phyloP scores from a whole-genome alignment of 371 early-diverging fungal species.

The Chytridium lagenaria region DNA sequence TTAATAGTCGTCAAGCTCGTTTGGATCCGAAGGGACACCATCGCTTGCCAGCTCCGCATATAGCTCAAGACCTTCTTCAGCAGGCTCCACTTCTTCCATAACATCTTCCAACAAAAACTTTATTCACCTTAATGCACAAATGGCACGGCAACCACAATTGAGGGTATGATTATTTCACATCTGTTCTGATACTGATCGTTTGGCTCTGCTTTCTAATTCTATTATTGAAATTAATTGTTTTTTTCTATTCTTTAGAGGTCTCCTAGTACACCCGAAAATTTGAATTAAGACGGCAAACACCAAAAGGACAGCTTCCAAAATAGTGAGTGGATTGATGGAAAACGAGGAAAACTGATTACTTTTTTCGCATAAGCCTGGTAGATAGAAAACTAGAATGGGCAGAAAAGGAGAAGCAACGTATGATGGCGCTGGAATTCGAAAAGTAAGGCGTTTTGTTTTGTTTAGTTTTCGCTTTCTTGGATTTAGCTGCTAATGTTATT shows the following conservation, averaged over 20 bases:
- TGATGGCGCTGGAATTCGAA: conserved; percentile 42
- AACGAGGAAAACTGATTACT: not conserved
- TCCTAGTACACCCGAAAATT: conserved; percentile 17
- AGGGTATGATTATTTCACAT: conserved; percentile 11
- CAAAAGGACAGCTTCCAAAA: conserved; percentile 54
- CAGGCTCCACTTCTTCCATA: conserved; percentile 24
- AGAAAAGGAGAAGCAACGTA: conserved; percentile 47
- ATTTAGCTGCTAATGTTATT: conserved; percentile 7
- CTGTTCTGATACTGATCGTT: not conserved
- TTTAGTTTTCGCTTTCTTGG: conserved; percentile 1
- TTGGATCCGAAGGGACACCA: not conserved
- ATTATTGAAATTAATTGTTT: too few relatives aligned
- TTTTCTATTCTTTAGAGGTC: not conserved
- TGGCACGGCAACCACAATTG: conserved; percentile 32
- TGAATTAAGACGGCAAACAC: conserved; percentile 34
- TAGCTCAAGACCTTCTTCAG: conserved; percentile 24
- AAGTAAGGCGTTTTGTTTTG: conserved; percentile 45
- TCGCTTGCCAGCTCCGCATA: not conserved
- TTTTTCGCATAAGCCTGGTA: conserved; percentile 40
- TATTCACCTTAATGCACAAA: conserved; percentile 43
- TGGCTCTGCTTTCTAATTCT: too few relatives aligned
- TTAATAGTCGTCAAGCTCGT: not conserved
- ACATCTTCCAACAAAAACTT: conserved; percentile 43
- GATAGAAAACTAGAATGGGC: conserved; percentile 59
- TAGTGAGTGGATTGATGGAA: conserved; percentile 46